Evolutionary conservation across 2,329 filamentous ascomycete species (phyloP).

Genomic region (Fusarium sp.): DNA sequence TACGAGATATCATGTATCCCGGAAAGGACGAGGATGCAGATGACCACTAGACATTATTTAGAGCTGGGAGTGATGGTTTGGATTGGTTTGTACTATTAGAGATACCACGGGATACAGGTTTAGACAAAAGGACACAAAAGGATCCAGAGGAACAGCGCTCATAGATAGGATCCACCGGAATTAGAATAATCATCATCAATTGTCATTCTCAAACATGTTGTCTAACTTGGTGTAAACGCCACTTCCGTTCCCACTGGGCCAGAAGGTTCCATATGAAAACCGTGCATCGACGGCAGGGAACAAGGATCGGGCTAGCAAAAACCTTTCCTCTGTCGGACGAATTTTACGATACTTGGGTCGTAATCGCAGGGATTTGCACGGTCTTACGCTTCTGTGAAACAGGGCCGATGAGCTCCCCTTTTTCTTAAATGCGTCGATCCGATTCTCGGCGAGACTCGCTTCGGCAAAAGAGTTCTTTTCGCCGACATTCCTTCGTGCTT

Average conservation of each 20-base stretch:
- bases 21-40: constrained; percentile 64
- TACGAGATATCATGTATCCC: constrained; percentile 66
- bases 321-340: background rate
- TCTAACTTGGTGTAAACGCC: background rate
- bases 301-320: background rate
- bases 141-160: background rate
- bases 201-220: background rate
- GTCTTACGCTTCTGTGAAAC: constrained; percentile 23
- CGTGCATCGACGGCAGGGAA: background rate
- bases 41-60: constrained; percentile 49
- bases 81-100: constrained; percentile 4
- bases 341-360: constrained; percentile 5
- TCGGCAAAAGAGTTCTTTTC: background rate
- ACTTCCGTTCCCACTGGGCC: background rate
- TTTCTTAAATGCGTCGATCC: constrained; percentile 5
- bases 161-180: background rate
- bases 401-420: constrained; percentile 24
- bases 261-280: constrained; percentile 1
- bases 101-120: constrained; percentile 22
- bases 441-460: constrained; percentile 14
- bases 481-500: background rate
- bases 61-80: constrained; percentile 1
- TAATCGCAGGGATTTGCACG: constrained; percentile 9
- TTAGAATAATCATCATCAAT: background rate
- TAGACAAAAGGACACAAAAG: constrained; percentile 9